Percentiles rank a stretch among this genome's conserved stretches.
Conservation (phyloP, 1,284 basidiomycete genomes). For the Moesziomyces sp. region DNA sequence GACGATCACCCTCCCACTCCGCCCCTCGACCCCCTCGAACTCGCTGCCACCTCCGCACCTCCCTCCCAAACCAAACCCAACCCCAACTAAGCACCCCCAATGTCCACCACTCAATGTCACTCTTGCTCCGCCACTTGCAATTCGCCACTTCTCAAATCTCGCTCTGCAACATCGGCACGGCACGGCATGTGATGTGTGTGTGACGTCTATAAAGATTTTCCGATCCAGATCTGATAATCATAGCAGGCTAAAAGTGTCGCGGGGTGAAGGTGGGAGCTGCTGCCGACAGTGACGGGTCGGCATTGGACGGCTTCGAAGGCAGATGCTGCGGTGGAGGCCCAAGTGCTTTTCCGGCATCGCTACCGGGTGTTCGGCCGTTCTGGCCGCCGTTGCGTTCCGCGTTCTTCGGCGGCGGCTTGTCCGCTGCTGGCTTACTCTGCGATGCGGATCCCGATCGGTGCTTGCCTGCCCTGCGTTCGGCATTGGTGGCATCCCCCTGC, state of each 20-base stretch:
- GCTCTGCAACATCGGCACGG: not conserved
- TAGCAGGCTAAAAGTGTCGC: not conserved
- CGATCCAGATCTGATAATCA: too few species aligned
- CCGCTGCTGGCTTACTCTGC: not conserved
- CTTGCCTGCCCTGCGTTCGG: constrained; percentile 4
- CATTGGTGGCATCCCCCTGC: constrained; percentile 1
- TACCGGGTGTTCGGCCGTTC: constrained; percentile 3
- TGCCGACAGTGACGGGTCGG: constrained; percentile 9
- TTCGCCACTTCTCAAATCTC: not conserved
- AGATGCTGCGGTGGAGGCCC: not conserved
- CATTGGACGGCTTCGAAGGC: constrained; percentile 4
- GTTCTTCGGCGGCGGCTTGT: constrained; percentile 10
- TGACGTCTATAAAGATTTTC: too few species aligned
- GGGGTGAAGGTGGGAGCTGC: constrained; percentile 33
- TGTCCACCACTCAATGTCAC: not conserved
- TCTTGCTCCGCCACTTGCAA: not conserved
- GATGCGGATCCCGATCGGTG: constrained; percentile 1
- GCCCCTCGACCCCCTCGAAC: constrained; percentile 41
- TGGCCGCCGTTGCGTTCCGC: constrained; percentile 4
- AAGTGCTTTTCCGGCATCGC: constrained; percentile 1
- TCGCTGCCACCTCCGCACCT: constrained; percentile 40
- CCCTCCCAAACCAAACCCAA: constrained; percentile 34
- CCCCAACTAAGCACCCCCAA: not conserved
- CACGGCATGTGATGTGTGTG: too few species aligned
- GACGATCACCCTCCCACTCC: constrained; percentile 46